A percentile compares a stretch with the other conserved stretches of the same genome.
Evolutionary conservation across 1,284 basidiomycete genomes (phyloP).

Genomic region (Leccinum laetum): DNA sequence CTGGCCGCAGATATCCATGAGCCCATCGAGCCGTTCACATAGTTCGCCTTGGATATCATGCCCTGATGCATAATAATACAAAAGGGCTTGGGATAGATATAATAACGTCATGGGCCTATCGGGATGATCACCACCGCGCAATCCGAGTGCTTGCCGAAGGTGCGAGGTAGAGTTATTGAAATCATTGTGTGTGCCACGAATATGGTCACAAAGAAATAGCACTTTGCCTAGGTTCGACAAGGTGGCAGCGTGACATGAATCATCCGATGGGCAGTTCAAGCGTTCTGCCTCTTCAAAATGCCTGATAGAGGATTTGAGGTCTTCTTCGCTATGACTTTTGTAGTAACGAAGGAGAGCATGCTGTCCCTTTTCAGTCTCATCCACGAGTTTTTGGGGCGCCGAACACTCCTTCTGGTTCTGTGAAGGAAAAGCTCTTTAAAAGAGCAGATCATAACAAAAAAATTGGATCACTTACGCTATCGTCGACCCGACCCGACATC

Average conservation of each 20-base stretch:
- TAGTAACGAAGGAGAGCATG: background rate
- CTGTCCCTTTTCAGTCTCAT: conserved; percentile 4
- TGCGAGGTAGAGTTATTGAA: background rate
- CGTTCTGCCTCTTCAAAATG: conserved; percentile 6
- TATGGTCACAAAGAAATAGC: conserved; percentile 1
- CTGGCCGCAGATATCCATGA: background rate
- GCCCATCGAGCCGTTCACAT: background rate
- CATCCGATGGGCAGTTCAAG: conserved; percentile 1
- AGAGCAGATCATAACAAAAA: no score
- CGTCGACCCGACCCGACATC: background rate
- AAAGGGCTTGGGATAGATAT: no score
- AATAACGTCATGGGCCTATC: no score
- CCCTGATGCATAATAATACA: background rate
- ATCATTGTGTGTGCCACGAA: background rate
- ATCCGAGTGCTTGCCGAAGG: no score
- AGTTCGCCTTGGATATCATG: background rate
- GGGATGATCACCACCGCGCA: no score
- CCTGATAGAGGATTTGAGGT: conserved; percentile 7
- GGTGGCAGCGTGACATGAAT: background rate
- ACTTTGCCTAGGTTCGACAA: conserved; percentile 16
- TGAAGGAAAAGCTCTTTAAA: background rate
- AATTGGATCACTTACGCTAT: background rate
- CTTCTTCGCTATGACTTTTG: background rate
- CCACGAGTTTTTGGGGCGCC: background rate
- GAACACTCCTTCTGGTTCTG: background rate